Evolutionary conservation across 768 basidiomycete genomes (phyloP).

Genomic region (Lactifluus volemus): DNA sequence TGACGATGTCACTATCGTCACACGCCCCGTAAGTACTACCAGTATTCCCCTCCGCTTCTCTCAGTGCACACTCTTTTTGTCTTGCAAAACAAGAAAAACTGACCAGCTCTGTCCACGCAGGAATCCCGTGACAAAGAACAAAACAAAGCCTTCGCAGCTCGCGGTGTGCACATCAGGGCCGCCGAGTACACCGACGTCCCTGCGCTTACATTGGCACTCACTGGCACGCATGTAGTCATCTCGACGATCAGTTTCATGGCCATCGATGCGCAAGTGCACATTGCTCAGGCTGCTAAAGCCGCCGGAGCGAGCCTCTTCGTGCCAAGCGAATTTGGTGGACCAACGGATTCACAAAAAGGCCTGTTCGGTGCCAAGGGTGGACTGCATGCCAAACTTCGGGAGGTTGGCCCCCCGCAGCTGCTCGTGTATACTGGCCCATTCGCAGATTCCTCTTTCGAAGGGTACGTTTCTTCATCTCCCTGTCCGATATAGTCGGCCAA

Average conservation of each 20-base stretch:
- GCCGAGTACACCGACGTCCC: constrained; percentile 9
- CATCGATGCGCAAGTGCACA: constrained; percentile 7
- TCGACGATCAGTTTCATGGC: constrained; percentile 5
- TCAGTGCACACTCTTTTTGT: background rate
- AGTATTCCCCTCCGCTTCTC: background rate
- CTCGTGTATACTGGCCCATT: constrained; percentile 19
- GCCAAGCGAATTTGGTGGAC: constrained; percentile 25
- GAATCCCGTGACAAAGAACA: constrained; percentile 4
- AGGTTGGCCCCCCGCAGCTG: constrained; percentile 16
- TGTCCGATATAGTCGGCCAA: background rate
- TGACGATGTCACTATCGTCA: constrained; percentile 10
- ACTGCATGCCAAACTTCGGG: constrained; percentile 11
- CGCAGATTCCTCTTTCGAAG: constrained; percentile 9
- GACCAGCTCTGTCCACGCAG: background rate
- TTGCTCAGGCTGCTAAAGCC: constrained; percentile 18
- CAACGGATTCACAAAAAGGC: constrained; percentile 12
- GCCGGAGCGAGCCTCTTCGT: constrained; percentile 18
- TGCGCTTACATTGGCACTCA: constrained; percentile 14
- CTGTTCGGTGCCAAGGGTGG: constrained; percentile 1
- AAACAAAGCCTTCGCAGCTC: constrained; percentile 3
- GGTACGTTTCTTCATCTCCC: constrained; percentile 1
- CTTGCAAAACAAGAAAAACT: background rate
- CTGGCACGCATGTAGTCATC: constrained; percentile 16
- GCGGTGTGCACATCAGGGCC: constrained; percentile 10
- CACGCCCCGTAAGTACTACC: constrained; percentile 11